Conservation (phyloP, 108 stramenopile species). For the Chaetoceros muelleri region DNA sequence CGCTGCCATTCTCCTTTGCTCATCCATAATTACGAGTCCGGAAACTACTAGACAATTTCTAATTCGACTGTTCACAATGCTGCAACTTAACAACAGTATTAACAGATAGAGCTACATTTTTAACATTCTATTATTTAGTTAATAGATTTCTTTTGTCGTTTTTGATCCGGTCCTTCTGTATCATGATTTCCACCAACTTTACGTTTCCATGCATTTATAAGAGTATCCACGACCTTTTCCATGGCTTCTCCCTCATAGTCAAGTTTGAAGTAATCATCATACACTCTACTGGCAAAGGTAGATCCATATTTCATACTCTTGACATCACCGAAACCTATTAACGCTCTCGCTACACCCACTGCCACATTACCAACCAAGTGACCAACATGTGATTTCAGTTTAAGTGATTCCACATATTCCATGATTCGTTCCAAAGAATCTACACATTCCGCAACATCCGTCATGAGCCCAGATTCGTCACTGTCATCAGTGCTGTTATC, state of each 20-base stretch:
- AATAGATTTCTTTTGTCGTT: no score
- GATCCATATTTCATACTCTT: slow-evolving; percentile 65
- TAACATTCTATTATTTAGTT: no score
- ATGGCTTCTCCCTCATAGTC: slow-evolving; percentile 34
- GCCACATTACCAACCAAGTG: slow-evolving; percentile 61
- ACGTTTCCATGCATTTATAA: no score
- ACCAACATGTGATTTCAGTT: slow-evolving; percentile 35
- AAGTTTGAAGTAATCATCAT: slow-evolving; percentile 47
- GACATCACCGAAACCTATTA: slow-evolving; percentile 67
- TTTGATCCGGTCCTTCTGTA: no score
- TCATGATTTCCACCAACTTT: no score
- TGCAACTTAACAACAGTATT: no score
- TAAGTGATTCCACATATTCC: slow-evolving; percentile 35
- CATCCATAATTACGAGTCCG: no score
- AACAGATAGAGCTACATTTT: no score
- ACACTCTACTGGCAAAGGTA: slow-evolving; percentile 48
- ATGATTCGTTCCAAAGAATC: slow-evolving; percentile 41
- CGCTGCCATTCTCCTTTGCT: no score
- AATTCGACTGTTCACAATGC: no score
- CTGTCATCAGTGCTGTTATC: no score
- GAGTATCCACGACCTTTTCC: slow-evolving; percentile 53
- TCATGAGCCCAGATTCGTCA: slow-evolving; percentile 9
- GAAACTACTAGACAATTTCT: no score
- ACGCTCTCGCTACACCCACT: slow-evolving; percentile 51
- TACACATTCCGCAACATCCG: slow-evolving; percentile 65